Base-by-base conservation (phyloP, 2,329 filamentous ascomycete genomes). In the Massarina eburnea region DNA sequence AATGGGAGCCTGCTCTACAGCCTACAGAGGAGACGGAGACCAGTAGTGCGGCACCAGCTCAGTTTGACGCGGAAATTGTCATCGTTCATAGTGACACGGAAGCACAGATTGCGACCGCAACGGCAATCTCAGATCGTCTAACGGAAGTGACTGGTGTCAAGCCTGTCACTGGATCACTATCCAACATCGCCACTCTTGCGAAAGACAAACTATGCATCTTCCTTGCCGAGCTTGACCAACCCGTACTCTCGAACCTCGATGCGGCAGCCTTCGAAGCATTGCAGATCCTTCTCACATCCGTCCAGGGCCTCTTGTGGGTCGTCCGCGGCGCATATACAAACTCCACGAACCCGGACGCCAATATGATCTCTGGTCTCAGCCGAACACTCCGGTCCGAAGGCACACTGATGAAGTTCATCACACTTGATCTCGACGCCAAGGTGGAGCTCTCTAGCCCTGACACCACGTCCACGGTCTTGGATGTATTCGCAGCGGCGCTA, bases 1-100 rank as follows among this genome's bases (percentile, higher is more conserved):
- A 49, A 0, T 65, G 59, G 61, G 60, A 65, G 36, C 51, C 50
- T 1, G 38, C 52, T 17, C 22, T 54, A 14, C 37, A 37, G 8
- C 20, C 38, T 20, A 5, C 26, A 10, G 34, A 44, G 19, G 18
- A 41, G 15, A 18, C 19, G 19, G 18, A 41, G 15, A 18, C 19
- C 3, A 34, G 18, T 18, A 7, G 10, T 32, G 26, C 7, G 2
- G 12, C 17, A 8, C 12, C 27, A 10, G 20, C 24, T 14, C 41
- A 44, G 15, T 26, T 35, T 22, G 33, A 45, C 26, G 15, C 36
- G 9, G 36, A 48, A 2, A 17, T 21, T 12, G 44, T 43, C 15
- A 32, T 43, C 22, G 30, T 43, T 3, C 41, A 48, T 27, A 40
- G 39, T 12, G 35, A 39, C 7, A 20, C 39, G 9, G 36, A 39